Base-by-base conservation (phyloP, 305 asterid species). In the Ilex paraguariensis region DNA sequence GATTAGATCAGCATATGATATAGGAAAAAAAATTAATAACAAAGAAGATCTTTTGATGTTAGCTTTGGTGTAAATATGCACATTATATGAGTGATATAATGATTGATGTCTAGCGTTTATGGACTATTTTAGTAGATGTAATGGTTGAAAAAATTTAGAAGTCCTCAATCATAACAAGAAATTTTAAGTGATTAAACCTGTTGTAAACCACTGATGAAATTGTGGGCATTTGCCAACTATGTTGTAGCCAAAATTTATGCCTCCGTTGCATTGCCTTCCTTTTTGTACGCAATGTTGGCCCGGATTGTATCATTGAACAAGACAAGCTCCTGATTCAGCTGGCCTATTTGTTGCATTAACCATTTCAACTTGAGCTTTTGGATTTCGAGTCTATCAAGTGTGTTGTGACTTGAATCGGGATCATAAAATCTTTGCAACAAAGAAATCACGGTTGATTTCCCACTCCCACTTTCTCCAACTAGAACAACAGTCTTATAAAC, bases 271-370 rank as follows among this genome's bases (percentile, higher is more conserved):
- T 67, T 56, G 13, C 83, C 84, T 21, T 71, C 84, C 64, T 87
- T 87, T 3, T 91, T 91, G 15, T 84, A 84, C 5, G 80, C 85
- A 57, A 87, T 80, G 80, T 87, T 87, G 52, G 79, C 40, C 7
- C 40, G 3, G 7, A 33, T 33, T 33, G 40, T 33, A 3, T 33
- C 40, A 33, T 33, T 33, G 59, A 86, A 84, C 63, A 86, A 32
- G 56, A 84, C 46, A 12, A 91, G 87, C 69, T 87, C 95, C 69
- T 84, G 95, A 79, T 89, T 79, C 65, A 87, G 91, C 4, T 84
- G 76, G 48, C 95, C 91, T 83, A 80, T 87, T 56, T 87, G 91
- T 44, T 80, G 95, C 76, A 91, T 78, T 14, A 87, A 66, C 95
- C 95, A 84, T 69, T 78, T 84, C 70, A 87, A 65, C 32, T 80